phyloP scores from a whole-genome alignment of 352 stramenopile species.

The Phytopythium litorale region DNA sequence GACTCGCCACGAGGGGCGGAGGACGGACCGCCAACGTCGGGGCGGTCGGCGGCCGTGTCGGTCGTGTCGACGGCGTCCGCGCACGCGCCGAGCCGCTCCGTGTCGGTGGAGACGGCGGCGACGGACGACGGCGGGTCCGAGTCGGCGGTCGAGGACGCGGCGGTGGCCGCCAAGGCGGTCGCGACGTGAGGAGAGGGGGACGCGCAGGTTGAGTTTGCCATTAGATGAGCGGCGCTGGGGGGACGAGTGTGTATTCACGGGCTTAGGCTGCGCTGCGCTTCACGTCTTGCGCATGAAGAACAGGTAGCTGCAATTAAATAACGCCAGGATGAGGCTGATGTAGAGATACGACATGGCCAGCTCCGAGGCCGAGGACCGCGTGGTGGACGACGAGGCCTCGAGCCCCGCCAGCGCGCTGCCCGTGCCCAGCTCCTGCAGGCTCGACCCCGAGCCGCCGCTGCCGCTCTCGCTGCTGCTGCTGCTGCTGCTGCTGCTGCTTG shows the following conservation, averaged over 20 bases:
- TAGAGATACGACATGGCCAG: slow-evolving; percentile 34
- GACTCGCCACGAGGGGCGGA: slow-evolving; percentile 6
- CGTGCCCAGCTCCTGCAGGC: neutral
- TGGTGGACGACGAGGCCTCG: slow-evolving; percentile 23
- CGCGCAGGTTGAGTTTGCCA: neutral
- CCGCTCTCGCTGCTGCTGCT: slow-evolving; percentile 16
- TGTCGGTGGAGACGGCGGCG: slow-evolving; percentile 16
- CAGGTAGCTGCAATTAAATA: slow-evolving; percentile 52
- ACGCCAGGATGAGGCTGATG: slow-evolving; percentile 26
- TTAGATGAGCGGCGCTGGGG: neutral
- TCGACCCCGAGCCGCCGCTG: slow-evolving; percentile 19
- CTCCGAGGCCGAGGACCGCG: slow-evolving; percentile 21
- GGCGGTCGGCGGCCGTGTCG: slow-evolving; percentile 4
- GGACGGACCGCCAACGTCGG: neutral
- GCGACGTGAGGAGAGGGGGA: neutral
- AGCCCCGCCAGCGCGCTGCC: slow-evolving; percentile 10
- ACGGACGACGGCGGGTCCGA: slow-evolving; percentile 9
- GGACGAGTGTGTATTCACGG: neutral
- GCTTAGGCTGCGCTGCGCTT: slow-evolving; percentile 1
- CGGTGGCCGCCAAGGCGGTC: neutral
- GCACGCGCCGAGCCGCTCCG: slow-evolving; percentile 11
- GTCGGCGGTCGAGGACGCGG: neutral
- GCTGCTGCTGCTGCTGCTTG: neutral
- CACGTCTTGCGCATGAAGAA: slow-evolving; percentile 45
- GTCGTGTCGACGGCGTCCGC: slow-evolving; percentile 24